Evolutionary conservation across 805 yeast genomes (phyloP), one percentile per base, ranked within the genome.

Genomic region (Candida suzukii): DNA sequence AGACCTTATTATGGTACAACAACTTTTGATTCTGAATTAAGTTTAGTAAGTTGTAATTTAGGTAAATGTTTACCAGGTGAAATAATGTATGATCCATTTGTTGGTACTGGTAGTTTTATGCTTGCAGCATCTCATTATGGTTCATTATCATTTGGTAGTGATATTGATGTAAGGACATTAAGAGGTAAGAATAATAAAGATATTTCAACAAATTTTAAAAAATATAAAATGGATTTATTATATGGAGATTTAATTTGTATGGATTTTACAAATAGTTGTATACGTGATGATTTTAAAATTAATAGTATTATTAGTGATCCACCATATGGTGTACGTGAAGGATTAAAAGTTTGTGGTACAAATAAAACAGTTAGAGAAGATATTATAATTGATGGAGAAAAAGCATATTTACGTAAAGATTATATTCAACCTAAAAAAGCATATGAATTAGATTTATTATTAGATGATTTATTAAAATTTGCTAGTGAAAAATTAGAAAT

Each of bases 291-390:
- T 47, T 61, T 93, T 20, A 56, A 50, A 22, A 70, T 93, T 13
- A 96, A 93, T 57, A 71, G 85, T 1, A 91, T 93, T 5, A 76
- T 91, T 2, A 88, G 97, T 57, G 99, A 93, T 62, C 99, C 99
- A 2, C 99, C 99, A 0, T 93, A 93, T 60, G 99, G 99, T 12
- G 95, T 93, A 2, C 71, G 99, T 51, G 99, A 93, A 60, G 95
- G 98, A 3, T 74, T 93, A 41, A 88, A 88, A 58, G 96, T 88
- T 1, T 77, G 95, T 41, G 99, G 99, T 4, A 84, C 95, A 4
- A 78, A 74, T 47, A 62, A 73, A 46, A 53, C 52, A 24, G 79
- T 71, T 41, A 77, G 74, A 52, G 95, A 87, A 54, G 64, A 74
- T 34, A 67, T 83, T 3, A 70, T 79, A n/a, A 85, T 87, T 21